Conservation (phyloP, 108 stramenopile species). For the Phaeodactylum tricornutum region DNA sequence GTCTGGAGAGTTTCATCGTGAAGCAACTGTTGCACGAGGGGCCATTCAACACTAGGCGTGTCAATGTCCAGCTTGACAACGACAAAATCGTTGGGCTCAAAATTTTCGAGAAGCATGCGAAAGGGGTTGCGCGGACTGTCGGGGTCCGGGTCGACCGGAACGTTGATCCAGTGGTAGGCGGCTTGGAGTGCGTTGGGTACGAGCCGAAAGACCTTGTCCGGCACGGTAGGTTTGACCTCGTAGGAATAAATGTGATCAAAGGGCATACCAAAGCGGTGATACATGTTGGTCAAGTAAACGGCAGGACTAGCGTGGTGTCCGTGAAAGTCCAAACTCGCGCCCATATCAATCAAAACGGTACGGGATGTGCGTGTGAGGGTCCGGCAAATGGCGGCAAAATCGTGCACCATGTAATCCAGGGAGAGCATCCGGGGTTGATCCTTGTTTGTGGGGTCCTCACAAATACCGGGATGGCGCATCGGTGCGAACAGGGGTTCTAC, state of each 20-base stretch:
- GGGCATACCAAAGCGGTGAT: conserved; percentile 32
- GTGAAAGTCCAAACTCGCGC: conserved; percentile 39
- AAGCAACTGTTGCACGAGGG: conserved; percentile 29
- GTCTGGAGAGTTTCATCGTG: conserved; percentile 8
- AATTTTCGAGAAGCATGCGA: conserved; percentile 21
- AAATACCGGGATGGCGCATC: conserved; percentile 27
- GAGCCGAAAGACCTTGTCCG: conserved; percentile 11
- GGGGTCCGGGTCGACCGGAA: conserved; percentile 17
- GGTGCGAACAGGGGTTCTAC: conserved; percentile 37
- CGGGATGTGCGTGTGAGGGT: conserved; percentile 24
- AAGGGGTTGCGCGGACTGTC: conserved; percentile 35
- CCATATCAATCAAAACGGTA: conserved; percentile 36
- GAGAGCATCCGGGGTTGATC: too few species aligned
- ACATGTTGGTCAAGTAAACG: conserved; percentile 13
- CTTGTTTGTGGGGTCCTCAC: neutral
- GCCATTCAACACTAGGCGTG: conserved; percentile 27
- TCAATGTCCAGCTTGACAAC: conserved; percentile 70
- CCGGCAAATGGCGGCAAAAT: conserved; percentile 42
- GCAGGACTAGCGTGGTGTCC: conserved; percentile 8
- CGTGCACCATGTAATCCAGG: conserved; percentile 41
- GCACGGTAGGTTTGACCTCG: conserved; percentile 19
- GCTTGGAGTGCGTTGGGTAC: conserved; percentile 15
- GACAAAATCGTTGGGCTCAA: conserved; percentile 41
- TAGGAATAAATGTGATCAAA: conserved; percentile 52
- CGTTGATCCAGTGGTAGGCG: conserved; percentile 54